These are phyloP conservation scores for Colletotrichum trifolii DNA, from an alignment of 2,329 filamentous ascomycete genomes.

Conservation along the genomic window DNA sequence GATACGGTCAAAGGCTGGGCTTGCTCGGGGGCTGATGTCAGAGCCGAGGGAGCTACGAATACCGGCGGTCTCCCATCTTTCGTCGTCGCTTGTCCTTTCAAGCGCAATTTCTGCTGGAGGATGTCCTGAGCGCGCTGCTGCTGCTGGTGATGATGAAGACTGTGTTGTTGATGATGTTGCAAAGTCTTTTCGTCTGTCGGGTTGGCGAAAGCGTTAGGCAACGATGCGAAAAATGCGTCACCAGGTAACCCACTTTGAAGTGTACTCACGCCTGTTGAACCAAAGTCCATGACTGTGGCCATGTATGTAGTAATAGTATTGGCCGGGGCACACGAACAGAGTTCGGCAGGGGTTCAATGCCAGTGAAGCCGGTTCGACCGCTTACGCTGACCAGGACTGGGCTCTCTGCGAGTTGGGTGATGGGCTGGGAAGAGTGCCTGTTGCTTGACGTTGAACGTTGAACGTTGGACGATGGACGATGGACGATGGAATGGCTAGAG, in stretches of 20 bases:
- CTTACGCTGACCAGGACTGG: background rate
- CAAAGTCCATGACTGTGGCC: constrained; percentile 10
- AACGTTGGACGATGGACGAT: background rate
- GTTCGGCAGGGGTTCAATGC: constrained; percentile 9
- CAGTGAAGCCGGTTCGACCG: background rate
- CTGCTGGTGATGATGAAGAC: background rate
- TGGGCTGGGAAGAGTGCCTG: background rate
- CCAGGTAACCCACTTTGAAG: constrained; percentile 23
- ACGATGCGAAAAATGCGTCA: background rate
- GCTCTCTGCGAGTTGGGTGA: background rate
- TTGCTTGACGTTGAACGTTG: background rate
- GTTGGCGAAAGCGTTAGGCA: background rate
- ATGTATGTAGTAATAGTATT: background rate
- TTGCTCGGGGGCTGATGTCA: background rate
- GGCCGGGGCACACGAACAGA: constrained; percentile 5
- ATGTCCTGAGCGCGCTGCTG: background rate
- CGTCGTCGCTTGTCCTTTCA: background rate
- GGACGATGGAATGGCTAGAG: background rate
- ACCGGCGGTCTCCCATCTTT: background rate
- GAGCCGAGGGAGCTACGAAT: background rate
- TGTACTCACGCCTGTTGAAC: constrained; percentile 1
- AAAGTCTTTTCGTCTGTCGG: background rate
- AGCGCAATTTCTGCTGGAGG: background rate
- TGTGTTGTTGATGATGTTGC: constrained; percentile 3
- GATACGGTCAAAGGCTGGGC: background rate